Base-by-base conservation (phyloP, 805 yeast genomes). In the Candida maesae region DNA sequence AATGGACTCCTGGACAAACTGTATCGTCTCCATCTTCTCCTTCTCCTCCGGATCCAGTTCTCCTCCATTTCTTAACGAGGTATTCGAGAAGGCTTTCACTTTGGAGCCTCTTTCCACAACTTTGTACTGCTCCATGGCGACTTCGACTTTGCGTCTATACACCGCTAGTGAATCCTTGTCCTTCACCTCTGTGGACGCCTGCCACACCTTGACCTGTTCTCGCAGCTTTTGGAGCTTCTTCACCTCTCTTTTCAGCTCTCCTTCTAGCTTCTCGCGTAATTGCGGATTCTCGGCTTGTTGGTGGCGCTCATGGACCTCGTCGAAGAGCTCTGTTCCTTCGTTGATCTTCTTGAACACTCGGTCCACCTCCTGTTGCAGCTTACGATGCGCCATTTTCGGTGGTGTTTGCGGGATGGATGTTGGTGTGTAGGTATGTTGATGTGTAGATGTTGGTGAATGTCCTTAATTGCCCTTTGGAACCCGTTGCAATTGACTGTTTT, bases 181-280 rank as follows among this genome's bases (percentile, higher is more conserved):
- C 61, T 95, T 89, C 38, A 90, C 87, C 49, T 90, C 95, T 54
- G 79, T 84, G 49, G 89, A 86, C 16, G 90, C 79, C 60, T 90
- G 71, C 98, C 98, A 91, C 41, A 85, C 85, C 64, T 91, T 91
- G 54, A 91, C 86, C 68, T 89, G 98, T 63, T 91, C 98, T 58
- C 98, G 76, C 50, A 84, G 77, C 58, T 95, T 79, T 60, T 91
- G 99, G 41, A 91, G 73, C 64, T 89, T 91, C 64, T 93, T 91
- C 61, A 93, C 90, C 61, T 93, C 98, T 54, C 91, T 83, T 66
- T 93, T 90, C 60, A 91, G 72, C 60, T 91, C 98, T 41, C 79
- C 73, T 61, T 93, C 98, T 45, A 93, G 71, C 63, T 90, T 91
- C 58, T 91, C 98, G 64, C 89, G 83, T 60, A 88, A 95, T 2